Evolutionary conservation across 2,329 filamentous ascomycete species (phyloP), one percentile per base, ranked within the genome.

Genomic region (Camillea tinctor): DNA sequence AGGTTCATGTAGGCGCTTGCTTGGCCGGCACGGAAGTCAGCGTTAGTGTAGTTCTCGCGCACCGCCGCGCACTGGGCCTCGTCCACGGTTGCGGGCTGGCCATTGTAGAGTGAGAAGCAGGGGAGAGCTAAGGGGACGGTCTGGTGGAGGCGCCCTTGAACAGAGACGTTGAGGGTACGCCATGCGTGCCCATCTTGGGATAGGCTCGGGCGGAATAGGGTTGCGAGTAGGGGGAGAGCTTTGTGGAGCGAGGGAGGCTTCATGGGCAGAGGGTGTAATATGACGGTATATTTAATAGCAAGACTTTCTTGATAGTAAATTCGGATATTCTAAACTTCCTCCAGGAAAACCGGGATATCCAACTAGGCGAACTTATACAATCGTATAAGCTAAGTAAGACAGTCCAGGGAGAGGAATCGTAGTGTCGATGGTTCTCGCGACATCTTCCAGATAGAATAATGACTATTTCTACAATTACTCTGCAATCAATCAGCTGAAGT

Each of bases 31-130:
- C 64, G 68, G 22, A 69, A 66, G 6, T 56, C 58, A n/a, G 70
- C 66, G 9, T 58, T 66, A 3, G 67, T 68, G 55, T 73, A 73
- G 49, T 70, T 67, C 2, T 51, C 54, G 24, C 69, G 68, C 3
- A 73, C 57, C 3, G 56, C 23, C 4, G 64, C 55, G 60, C 71
- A 73, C n/a, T 59, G 50, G 7, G 50, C 59, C 55, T 63, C 61
- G 52, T 72, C 62, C 7, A 62, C 54, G 1, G 24, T 19, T 3
- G 60, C 36, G 3, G 63, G 30, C 0, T 55, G 52, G 8, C 70
- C 69, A 40, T 71, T 66, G 56, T 70, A 73, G 17, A 54, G 54
- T 13, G 68, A 67, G 60, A 71, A 74, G 59, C 71, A 74, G 20
- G 71, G 69, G 2, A 68, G 57, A 26, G 70, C 61, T n/a, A 74